Conservation (phyloP, 768 basidiomycete genomes). For the Zangia roseola region DNA sequence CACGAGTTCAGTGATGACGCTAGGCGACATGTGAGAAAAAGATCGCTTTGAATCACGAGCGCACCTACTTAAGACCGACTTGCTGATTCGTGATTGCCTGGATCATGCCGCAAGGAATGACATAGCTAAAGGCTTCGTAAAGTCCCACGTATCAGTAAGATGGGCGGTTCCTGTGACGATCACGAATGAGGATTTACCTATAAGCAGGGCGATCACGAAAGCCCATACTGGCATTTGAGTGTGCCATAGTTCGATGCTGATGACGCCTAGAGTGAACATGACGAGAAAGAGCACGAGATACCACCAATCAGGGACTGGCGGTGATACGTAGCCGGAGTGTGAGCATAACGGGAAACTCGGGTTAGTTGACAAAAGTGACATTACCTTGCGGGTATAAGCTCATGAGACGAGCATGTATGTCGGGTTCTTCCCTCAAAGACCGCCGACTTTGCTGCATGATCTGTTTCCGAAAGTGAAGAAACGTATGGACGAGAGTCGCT, state of each 20-base stretch:
- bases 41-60: not conserved
- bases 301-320: conserved; percentile 83
- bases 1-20: conserved; percentile 77
- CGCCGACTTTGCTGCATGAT: conserved; percentile 71
- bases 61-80: conserved; percentile 55
- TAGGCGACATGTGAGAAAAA: conserved; percentile 13
- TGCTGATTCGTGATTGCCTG: conserved; percentile 80
- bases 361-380: not conserved
- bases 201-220: conserved; percentile 66
- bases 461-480: conserved; percentile 75
- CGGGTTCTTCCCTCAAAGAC: conserved; percentile 73
- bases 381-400: conserved; percentile 53
- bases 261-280: conserved; percentile 68
- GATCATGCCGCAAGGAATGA: conserved; percentile 57
- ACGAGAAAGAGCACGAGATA: conserved; percentile 65
- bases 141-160: not conserved
- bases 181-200: conserved; percentile 33
- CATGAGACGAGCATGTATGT: conserved; percentile 86
- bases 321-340: not conserved
- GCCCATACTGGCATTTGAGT: conserved; percentile 67
- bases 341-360: not conserved
- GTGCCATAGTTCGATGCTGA: conserved; percentile 73
- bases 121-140: conserved; percentile 39
- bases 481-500: conserved; percentile 32
- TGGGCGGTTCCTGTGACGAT: not conserved